phyloP scores from a whole-genome alignment of 1,284 basidiomycete species.

The Laetiporus sulphureus region DNA sequence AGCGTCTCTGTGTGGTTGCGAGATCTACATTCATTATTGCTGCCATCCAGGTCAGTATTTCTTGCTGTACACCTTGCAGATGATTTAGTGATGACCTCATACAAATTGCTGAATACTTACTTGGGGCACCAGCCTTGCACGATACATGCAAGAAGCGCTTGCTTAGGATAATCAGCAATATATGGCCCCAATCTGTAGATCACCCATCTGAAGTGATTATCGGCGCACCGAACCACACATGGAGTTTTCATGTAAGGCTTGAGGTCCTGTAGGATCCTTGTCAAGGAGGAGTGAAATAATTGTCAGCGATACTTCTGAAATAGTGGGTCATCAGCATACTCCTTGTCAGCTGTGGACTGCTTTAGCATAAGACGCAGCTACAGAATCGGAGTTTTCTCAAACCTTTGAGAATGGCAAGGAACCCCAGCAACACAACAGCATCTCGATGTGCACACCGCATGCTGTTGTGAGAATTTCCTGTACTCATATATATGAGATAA shows the following conservation, averaged over 20 bases:
- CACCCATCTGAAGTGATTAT: slow-evolving; percentile 4
- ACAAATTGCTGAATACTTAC: slow-evolving; percentile 3
- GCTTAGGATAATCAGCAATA: slow-evolving; percentile 13
- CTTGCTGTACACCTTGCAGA: not conserved
- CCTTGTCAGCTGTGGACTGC: not conserved
- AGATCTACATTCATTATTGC: not conserved
- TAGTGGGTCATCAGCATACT: not conserved
- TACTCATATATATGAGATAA: slow-evolving; percentile 16
- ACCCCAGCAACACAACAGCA: slow-evolving; percentile 11
- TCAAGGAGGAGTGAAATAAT: slow-evolving; percentile 8
- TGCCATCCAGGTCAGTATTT: not conserved
- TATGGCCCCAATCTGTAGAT: slow-evolving; percentile 10
- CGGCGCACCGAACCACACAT: not conserved
- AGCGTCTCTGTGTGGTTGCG: slow-evolving; percentile 1
- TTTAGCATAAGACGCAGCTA: not conserved
- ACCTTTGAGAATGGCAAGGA: slow-evolving; percentile 15
- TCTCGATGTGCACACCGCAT: slow-evolving; percentile 15
- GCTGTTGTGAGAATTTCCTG: slow-evolving; percentile 14
- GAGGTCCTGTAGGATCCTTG: slow-evolving; percentile 4
- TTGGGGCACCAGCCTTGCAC: slow-evolving; percentile 11
- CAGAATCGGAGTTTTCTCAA: not conserved
- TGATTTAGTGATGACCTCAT: not conserved
- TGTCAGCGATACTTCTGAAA: slow-evolving; percentile 10
- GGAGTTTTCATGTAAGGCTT: slow-evolving; percentile 5
- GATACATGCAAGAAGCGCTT: slow-evolving; percentile 6